These are phyloP conservation scores for Fraxinus albicans DNA, from an alignment of 305 asterid genomes.

Conservation along the genomic window DNA sequence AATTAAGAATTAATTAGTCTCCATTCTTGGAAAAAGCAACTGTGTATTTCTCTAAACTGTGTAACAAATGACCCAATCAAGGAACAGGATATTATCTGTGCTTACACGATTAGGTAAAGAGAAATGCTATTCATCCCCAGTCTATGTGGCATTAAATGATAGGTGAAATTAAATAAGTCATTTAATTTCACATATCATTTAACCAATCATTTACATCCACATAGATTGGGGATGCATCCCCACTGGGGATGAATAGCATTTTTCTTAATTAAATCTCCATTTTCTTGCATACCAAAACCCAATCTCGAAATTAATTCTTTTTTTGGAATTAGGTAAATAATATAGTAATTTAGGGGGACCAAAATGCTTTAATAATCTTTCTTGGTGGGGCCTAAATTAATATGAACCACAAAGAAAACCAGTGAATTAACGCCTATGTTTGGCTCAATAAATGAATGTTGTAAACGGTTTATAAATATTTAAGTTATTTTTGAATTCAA, in stretches of 20 bases:
- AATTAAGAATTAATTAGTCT: constrained; percentile 15
- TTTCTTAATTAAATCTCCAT: no score
- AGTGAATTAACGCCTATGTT: background rate
- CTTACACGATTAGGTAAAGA: background rate
- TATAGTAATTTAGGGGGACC: constrained; percentile 18
- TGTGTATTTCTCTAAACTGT: background rate
- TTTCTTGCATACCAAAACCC: no score
- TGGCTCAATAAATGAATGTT: background rate
- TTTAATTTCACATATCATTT: no score
- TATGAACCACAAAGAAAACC: constrained; percentile 36
- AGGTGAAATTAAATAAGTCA: no score
- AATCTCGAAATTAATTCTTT: no score
- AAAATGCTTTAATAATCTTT: constrained; percentile 14
- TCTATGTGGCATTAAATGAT: no score
- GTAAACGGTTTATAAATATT: no score
- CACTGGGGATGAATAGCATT: no score
- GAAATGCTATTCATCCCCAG: no score
- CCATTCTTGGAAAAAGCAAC: background rate
- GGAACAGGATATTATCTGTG: constrained; percentile 13
- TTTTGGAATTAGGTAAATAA: background rate
- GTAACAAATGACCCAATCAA: constrained; percentile 29
- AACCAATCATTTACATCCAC: no score
- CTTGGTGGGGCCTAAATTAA: constrained; percentile 42
- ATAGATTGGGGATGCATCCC: no score
- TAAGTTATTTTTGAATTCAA: background rate